phyloP scores from a whole-genome alignment of 2,329 filamentous ascomycete species.

The Fusarium mundagurra region DNA sequence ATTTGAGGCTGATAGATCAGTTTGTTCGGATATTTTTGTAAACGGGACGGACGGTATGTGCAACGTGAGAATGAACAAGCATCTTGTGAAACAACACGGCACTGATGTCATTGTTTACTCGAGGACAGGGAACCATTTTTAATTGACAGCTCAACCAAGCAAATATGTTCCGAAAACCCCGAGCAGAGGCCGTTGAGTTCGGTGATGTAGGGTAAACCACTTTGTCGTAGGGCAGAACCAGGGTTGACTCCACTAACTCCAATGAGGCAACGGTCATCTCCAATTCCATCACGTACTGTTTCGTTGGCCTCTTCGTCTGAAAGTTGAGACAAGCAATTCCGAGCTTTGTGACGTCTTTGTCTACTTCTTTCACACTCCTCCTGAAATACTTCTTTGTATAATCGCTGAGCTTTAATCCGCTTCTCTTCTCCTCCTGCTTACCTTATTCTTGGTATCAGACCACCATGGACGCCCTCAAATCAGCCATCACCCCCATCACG shows the following conservation, averaged over 20 bases:
- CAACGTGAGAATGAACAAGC: neutral
- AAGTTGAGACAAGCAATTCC: slow-evolving; percentile 11
- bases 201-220: slow-evolving; percentile 7
- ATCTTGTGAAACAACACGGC: slow-evolving; percentile 3
- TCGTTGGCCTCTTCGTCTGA: slow-evolving; percentile 31
- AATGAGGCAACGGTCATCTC: neutral
- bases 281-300: slow-evolving; percentile 33
- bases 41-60: neutral
- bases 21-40: neutral
- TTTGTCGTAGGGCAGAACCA: slow-evolving; percentile 14
- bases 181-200: neutral
- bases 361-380: slow-evolving; percentile 33
- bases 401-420: neutral
- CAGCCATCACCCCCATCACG: slow-evolving; percentile 74
- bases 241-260: slow-evolving; percentile 1
- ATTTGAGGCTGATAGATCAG: slow-evolving; percentile 4
- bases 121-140: slow-evolving; percentile 13
- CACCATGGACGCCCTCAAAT: slow-evolving; percentile 70
- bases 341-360: slow-evolving; percentile 24
- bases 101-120: slow-evolving; percentile 29
- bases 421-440: neutral
- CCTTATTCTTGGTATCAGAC: neutral
- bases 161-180: neutral
- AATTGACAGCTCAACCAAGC: neutral
- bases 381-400: slow-evolving; percentile 4